phyloP scores from a whole-genome alignment of 805 yeast genomes.

The Henningerozyma blattae region DNA sequence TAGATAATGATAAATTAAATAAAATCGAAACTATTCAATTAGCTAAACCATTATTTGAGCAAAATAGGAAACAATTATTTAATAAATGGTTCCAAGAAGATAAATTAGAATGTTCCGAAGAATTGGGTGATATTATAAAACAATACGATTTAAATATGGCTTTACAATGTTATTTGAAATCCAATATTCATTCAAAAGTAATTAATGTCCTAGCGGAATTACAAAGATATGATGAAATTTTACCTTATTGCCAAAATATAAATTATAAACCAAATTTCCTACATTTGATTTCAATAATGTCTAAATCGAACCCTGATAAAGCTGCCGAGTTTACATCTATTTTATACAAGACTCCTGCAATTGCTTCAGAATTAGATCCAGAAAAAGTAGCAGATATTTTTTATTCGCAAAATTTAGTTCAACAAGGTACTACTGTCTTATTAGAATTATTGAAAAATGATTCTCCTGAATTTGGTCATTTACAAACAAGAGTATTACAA shows the following conservation, averaged over 20 bases:
- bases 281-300: conserved; percentile 76
- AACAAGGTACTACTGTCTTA: conserved; percentile 95
- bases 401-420: conserved; percentile 85
- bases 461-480: conserved; percentile 89
- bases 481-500: conserved; percentile 90
- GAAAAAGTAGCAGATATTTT: conserved; percentile 88
- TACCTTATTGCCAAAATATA: conserved; percentile 87
- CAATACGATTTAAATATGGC: conserved; percentile 79
- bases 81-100: conserved; percentile 96
- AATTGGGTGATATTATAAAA: conserved; percentile 90
- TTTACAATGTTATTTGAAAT: conserved; percentile 78
- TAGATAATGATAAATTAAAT: conserved; percentile 88
- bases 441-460: conserved; percentile 91
- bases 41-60: conserved; percentile 90
- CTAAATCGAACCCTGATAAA: conserved; percentile 91
- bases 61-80: conserved; percentile 82
- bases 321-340: conserved; percentile 97
- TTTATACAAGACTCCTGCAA: conserved; percentile 52
- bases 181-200: conserved; percentile 76
- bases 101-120: conserved; percentile 90
- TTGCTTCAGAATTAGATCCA: conserved; percentile 53
- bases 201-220: conserved; percentile 86
- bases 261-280: conserved; percentile 84
- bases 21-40: conserved; percentile 88
- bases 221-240: conserved; percentile 90